phyloP scores from a whole-genome alignment of 352 stramenopile genomes.

The Phytophthora chlamydospora region DNA sequence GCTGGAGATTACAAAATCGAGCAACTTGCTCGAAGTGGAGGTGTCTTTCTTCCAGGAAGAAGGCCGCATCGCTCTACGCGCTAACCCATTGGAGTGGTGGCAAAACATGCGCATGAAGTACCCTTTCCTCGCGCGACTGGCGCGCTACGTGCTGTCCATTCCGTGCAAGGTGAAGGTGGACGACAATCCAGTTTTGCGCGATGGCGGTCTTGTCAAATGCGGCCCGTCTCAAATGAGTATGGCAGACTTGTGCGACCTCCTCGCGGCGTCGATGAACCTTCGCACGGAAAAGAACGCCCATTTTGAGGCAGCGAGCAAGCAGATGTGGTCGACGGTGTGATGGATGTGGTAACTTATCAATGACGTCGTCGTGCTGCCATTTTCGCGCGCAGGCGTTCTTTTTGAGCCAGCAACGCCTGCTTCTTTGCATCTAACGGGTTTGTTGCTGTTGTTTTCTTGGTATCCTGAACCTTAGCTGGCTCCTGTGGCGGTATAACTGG shows the following conservation, averaged over 20 bases:
- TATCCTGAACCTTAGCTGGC: neutral
- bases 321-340: constrained; percentile 63
- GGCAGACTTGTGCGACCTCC: constrained; percentile 49
- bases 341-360: neutral
- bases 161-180: constrained; percentile 52
- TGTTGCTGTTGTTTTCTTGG: neutral
- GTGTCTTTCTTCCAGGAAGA: constrained; percentile 84
- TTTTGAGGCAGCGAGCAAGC: constrained; percentile 50
- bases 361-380: constrained; percentile 46
- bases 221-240: constrained; percentile 47
- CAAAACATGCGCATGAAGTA: constrained; percentile 81
- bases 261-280: constrained; percentile 62
- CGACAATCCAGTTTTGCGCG: constrained; percentile 53
- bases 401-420: constrained; percentile 60
- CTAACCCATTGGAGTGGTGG: constrained; percentile 81
- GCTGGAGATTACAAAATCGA: constrained; percentile 72
- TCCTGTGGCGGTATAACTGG: neutral
- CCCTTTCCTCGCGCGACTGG: constrained; percentile 68
- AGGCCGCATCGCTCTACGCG: constrained; percentile 53
- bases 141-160: constrained; percentile 74
- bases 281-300: constrained; percentile 54
- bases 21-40: constrained; percentile 79
- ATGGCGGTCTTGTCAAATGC: constrained; percentile 52
- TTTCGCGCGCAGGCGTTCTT: constrained; percentile 70
- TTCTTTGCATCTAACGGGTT: constrained; percentile 55